phyloP scores from a whole-genome alignment of 192 early-diverging fungal genomes.

The Phycomyces nitens region DNA sequence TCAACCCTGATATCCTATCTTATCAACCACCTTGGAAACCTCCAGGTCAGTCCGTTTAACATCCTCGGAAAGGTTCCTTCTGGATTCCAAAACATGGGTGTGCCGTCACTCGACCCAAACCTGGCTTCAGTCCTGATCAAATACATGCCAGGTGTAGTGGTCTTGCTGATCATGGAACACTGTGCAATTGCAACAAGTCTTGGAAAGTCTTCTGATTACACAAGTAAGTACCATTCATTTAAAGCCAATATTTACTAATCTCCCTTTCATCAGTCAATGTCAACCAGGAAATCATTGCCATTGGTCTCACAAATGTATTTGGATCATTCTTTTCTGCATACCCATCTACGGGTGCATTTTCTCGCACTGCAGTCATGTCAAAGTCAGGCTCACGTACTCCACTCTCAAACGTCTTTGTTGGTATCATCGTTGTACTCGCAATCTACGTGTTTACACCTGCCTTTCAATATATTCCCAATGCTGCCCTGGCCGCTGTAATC shows the following conservation, averaged over 20 bases:
- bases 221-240: conserved; percentile 41
- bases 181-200: conserved; percentile 86
- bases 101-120: conserved; percentile 49
- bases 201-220: conserved; percentile 83
- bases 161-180: conserved; percentile 86
- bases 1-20: conserved; percentile 68
- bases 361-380: conserved; percentile 88
- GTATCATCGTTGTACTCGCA: conserved; percentile 74
- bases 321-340: conserved; percentile 86
- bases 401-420: conserved; percentile 74
- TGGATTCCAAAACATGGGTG: conserved; percentile 63
- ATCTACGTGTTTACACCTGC: conserved; percentile 77
- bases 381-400: conserved; percentile 84
- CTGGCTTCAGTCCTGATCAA: conserved; percentile 48
- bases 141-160: conserved; percentile 60
- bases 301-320: conserved; percentile 84
- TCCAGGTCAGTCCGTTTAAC: conserved; percentile 45
- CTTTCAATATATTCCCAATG: conserved; percentile 84
- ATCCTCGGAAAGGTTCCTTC: conserved; percentile 72
- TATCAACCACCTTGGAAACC: conserved; percentile 42
- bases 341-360: conserved; percentile 91
- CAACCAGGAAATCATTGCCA: conserved; percentile 88
- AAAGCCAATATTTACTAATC: background rate
- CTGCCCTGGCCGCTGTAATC: conserved; percentile 79
- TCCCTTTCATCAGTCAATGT: conserved; percentile 39